Conservation (phyloP, 2,329 filamentous ascomycete species). For the Aspergillus pseudotamarii region DNA sequence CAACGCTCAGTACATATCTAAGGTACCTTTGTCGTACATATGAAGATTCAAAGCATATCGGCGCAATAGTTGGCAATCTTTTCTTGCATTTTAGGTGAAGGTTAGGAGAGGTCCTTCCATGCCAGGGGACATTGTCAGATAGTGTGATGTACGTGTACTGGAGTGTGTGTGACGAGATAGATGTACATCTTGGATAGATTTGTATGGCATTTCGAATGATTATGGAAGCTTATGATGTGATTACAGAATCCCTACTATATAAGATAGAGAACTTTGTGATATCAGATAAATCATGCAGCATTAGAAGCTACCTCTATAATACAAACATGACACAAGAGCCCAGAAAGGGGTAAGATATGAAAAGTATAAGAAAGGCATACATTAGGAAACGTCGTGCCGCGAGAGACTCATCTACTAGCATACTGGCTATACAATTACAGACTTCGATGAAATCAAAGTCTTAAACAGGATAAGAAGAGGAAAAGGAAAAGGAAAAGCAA, state of each 20-base stretch:
- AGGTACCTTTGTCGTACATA: not conserved
- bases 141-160: not conserved
- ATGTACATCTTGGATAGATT: not conserved
- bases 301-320: conserved; percentile 18
- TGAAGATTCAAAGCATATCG: not conserved
- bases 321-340: conserved; percentile 11
- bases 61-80: not conserved
- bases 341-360: not conserved
- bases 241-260: not conserved
- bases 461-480: conserved; percentile 21
- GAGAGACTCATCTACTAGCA: conserved; percentile 4
- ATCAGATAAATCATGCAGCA: conserved; percentile 1
- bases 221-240: not conserved
- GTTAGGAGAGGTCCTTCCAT: not conserved
- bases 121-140: not conserved
- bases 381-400: conserved; percentile 1
- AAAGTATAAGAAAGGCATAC: conserved; percentile 11
- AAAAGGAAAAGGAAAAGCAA: conserved; percentile 5
- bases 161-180: not conserved
- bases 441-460: not conserved
- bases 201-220: not conserved
- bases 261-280: not conserved
- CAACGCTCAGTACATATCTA: not conserved
- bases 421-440: conserved; percentile 7
- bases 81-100: not conserved